Base-by-base conservation (phyloP, 1,284 basidiomycete genomes). In the Tylopilus orsonianus region DNA sequence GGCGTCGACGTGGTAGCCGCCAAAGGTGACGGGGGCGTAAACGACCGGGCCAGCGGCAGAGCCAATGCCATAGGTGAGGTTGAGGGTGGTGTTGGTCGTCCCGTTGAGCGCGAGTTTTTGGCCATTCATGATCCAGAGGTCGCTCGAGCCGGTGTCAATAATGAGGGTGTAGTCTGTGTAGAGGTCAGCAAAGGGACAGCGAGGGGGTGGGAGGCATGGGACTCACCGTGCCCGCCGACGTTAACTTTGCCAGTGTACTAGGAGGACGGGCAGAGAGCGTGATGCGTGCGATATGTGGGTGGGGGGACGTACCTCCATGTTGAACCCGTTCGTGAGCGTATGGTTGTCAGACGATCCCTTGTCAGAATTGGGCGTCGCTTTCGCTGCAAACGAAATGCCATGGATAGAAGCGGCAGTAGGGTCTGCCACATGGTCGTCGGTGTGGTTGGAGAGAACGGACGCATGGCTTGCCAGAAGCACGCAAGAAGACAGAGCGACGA, bases 391-490 rank as follows among this genome's bases (percentile, higher is more conserved):
- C 2, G 64, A 53, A 24, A 66, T 38, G 12, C 56, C 50, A 18
- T 16, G 50, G 23, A 62, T n/a, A n/a, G n/a, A 44, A 18, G 50
- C 32, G 14, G 52, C 14, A n/a, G 42, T 41, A 24, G 49, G 7
- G 16, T 39, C 30, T 16, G 38, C 6, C 26, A 5, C 26, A 10
- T 26, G 13, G 32, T 18, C 14, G 32, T 41, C 30, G 2, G 18
- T 43, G 29, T 46, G 27, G 16, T 3, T 33, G 14, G 44, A 53
- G 41, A 58, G 61, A 46, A 47, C 16, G 48, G 52, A 52, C 22
- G 62, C 60, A 52, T 49, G 46, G 64, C 65, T 66, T 66, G 52
- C 62, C 62, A 65, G 62, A 68, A 64, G 64, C 62, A 57, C 49
- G 45, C 56, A 41, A 18, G 45, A 57, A 18, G 14, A 44, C 6